Evolutionary conservation across 2,329 filamentous ascomycete species (phyloP), one percentile per base, ranked within the genome.

Genomic region (Fusarium devonianum): DNA sequence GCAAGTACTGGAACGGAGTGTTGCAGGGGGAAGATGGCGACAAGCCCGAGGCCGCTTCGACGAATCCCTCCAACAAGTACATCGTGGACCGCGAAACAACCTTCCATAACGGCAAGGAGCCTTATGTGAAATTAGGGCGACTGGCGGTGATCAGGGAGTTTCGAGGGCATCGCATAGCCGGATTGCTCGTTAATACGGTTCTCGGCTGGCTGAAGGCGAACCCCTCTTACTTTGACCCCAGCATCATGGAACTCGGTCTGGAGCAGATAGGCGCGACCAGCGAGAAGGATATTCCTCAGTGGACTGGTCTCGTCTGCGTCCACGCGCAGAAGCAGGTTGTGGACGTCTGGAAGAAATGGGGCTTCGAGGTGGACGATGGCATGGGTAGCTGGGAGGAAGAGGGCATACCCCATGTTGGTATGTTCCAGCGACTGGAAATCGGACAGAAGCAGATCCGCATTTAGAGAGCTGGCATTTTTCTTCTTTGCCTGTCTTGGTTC

Each of bases 331-430:
- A 81, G 45, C 70, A 76, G 22, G 84, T 88, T 11, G 78, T 84
- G 57, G 73, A 72, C 19, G 76, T 86, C 60, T 97, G 92, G 84
- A 73, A 75, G 64, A 81, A 78, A 65, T 81, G 87, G 71, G 92
- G 91, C 0, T 97, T 96, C 69, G 73, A 77, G 54, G 75, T 82
- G 8, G 92, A 97, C 71, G 80, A 88, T 65, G 76, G 73, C 8
- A 83, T 93, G 82, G 89, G 90, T 1, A 78, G 70, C 22, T 97
- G 92, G 91, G 78, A 79, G 54, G 92, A 97, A 70, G 91, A 94
- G 66, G 90, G 88, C 4, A 93, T 96, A 44, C 78, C 82, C 58
- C 91, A 96, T 75, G 80, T 95, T 13, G 92, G 89, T 51, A 95
- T 97, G 92, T 96, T 83, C 57, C 65, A 71, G 57, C 73, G 82